A percentile compares a stretch with the other conserved stretches of the same genome.
These are phyloP conservation scores for Xylariaceae sp. DNA, from an alignment of 2,329 filamentous ascomycete genomes.

Conservation along the genomic window DNA sequence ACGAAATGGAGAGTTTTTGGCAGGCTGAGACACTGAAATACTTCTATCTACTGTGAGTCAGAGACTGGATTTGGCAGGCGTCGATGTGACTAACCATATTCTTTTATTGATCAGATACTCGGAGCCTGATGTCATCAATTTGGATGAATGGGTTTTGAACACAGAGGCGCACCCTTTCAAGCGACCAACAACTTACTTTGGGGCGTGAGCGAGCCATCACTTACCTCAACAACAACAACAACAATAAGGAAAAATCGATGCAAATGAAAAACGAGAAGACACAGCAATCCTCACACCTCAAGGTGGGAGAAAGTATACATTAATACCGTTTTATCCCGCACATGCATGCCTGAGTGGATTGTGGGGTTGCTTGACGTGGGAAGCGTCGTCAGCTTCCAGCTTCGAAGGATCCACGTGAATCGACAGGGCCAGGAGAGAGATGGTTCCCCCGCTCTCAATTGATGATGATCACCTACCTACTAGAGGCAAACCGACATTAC, in stretches of 20 bases:
- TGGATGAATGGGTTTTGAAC: conserved; percentile 63
- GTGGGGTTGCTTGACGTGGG: too few species aligned
- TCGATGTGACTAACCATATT: conserved; percentile 1
- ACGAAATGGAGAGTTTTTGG: conserved; percentile 88
- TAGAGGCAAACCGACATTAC: too few species aligned
- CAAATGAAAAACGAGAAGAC: too few species aligned
- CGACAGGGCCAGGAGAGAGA: too few species aligned
- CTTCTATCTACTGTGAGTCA: conserved; percentile 74
- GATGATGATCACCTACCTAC: too few species aligned
- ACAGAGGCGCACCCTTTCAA: conserved; percentile 36
- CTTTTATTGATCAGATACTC: conserved; percentile 22
- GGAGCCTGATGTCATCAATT: conserved; percentile 54
- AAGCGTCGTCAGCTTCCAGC: neutral
- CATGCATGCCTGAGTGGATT: neutral
- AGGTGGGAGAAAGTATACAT: conserved; percentile 3
- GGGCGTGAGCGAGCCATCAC: conserved; percentile 1
- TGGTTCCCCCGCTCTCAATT: too few species aligned
- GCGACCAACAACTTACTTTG: conserved; percentile 20
- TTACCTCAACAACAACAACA: neutral
- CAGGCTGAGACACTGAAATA: conserved; percentile 89
- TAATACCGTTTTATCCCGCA: neutral
- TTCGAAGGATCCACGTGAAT: too few species aligned
- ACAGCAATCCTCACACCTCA: too few species aligned
- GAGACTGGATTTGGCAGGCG: neutral
- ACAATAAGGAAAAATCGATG: neutral